phyloP scores from a whole-genome alignment of 495 filamentous ascomycete genomes.

The Bathelium albidoporum region DNA sequence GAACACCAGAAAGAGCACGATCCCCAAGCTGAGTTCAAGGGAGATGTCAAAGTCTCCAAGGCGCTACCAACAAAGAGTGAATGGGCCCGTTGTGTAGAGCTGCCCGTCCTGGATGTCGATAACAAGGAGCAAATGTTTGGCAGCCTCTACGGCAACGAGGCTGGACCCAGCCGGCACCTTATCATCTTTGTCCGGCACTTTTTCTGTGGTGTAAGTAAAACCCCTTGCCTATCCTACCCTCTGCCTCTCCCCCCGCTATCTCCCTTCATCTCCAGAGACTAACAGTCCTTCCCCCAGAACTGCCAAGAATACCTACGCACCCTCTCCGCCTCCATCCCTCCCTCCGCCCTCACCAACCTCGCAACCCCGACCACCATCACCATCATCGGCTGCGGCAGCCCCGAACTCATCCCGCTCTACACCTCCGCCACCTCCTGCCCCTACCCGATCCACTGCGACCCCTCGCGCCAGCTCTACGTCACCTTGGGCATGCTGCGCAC shows the following conservation, averaged over 20 bases:
- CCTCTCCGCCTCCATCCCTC: constrained; percentile 11
- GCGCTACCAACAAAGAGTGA: not conserved
- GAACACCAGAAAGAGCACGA: not conserved
- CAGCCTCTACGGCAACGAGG: constrained; percentile 7
- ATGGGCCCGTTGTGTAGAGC: not conserved
- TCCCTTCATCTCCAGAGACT: not conserved
- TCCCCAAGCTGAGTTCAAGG: not conserved
- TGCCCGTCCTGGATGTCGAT: constrained; percentile 9
- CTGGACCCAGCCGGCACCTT: constrained; percentile 8
- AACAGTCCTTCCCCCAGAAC: constrained; percentile 4
- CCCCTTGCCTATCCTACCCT: not conserved
- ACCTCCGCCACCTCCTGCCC: constrained; percentile 37
- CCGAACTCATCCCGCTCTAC: constrained; percentile 15
- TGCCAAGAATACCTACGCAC: constrained; percentile 21
- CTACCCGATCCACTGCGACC: constrained; percentile 78
- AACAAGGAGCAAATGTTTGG: constrained; percentile 12
- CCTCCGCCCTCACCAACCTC: constrained; percentile 3
- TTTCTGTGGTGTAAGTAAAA: constrained; percentile 17
- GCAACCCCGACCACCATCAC: constrained; percentile 12
- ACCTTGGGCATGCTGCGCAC: constrained; percentile 62
- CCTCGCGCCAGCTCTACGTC: constrained; percentile 56
- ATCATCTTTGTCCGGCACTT: constrained; percentile 22
- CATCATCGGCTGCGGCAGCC: constrained; percentile 22
- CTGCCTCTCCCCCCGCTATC: not conserved
- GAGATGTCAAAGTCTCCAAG: not conserved